Conservation (phyloP, 345 rosid species). For the Salix viminalis region DNA sequence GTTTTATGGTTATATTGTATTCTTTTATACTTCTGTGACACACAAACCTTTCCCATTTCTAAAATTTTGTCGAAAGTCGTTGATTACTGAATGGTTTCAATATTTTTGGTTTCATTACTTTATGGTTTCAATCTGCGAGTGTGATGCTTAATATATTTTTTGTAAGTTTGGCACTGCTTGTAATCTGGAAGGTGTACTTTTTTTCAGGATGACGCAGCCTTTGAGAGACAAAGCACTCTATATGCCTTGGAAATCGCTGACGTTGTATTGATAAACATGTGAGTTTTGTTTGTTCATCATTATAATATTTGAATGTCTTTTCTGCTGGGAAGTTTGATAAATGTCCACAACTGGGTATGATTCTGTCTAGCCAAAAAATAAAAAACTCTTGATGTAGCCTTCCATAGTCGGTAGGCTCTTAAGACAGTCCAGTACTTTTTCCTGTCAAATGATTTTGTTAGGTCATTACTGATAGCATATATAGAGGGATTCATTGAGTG, state of each 20-base stretch:
- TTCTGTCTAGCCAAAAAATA: no score
- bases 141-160: no score
- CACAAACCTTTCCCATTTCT: neutral
- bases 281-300: slow-evolving; percentile 25
- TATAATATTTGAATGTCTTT: neutral
- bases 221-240: slow-evolving; percentile 75
- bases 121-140: slow-evolving; percentile 23
- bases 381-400: no score
- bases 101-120: no score
- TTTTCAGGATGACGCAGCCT: slow-evolving; percentile 74
- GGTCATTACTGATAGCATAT: no score
- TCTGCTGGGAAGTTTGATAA: neutral
- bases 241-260: slow-evolving; percentile 72
- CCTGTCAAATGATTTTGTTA: neutral
- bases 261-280: slow-evolving; percentile 70
- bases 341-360: neutral
- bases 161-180: neutral
- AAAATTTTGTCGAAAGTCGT: no score
- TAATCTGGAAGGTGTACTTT: neutral
- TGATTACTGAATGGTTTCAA: no score
- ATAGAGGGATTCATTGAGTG: no score
- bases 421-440: neutral
- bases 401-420: neutral
- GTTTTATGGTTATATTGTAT: neutral
- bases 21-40: neutral